A percentile compares a stretch with the other conserved stretches of the same genome.
These are phyloP conservation scores for Penicillium sp. DNA, from an alignment of 2,329 filamentous ascomycete species.

Conservation along the genomic window DNA sequence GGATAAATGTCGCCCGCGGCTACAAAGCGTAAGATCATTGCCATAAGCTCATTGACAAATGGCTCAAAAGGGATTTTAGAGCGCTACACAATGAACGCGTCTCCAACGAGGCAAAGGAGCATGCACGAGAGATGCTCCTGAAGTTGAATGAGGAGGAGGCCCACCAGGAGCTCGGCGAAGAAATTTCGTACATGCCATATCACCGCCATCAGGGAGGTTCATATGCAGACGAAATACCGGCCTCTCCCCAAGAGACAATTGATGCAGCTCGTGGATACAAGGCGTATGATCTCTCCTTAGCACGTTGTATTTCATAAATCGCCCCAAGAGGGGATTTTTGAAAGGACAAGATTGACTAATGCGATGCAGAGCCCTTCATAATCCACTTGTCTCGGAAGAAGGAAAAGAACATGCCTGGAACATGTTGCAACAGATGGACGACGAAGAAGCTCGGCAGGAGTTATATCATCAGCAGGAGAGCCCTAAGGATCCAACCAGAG, in stretches of 20 bases:
- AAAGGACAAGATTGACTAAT: background rate
- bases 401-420: conserved; percentile 1
- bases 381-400: conserved; percentile 5
- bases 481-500: background rate
- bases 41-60: background rate
- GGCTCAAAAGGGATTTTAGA: background rate
- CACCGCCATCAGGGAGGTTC: background rate
- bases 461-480: background rate
- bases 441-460: background rate
- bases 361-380: background rate
- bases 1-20: background rate
- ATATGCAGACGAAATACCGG: background rate
- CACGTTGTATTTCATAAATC: no score
- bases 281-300: background rate
- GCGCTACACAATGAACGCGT: background rate
- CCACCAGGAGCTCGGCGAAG: background rate
- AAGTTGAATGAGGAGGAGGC: background rate
- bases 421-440: conserved; percentile 1
- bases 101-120: background rate
- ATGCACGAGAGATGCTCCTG: background rate
- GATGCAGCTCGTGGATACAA: conserved; percentile 1
- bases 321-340: background rate
- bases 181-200: background rate
- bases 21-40: background rate
- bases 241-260: background rate